Evolutionary conservation across 257 asterid genomes (phyloP).

Genomic region (Sherardia arvensis): DNA sequence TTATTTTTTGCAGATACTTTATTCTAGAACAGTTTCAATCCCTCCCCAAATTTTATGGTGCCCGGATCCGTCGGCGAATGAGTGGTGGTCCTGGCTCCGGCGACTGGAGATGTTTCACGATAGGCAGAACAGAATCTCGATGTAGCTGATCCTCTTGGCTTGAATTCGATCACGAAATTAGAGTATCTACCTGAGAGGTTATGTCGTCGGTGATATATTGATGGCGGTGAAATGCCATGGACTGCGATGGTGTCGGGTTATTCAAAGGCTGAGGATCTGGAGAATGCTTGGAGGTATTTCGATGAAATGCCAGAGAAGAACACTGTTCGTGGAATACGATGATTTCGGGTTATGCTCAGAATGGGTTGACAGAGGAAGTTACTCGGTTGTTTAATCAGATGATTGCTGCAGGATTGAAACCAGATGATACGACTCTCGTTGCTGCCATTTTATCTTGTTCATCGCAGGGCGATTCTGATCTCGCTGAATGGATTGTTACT

Average conservation of each 20-base stretch:
- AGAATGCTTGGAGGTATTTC: slow-evolving; percentile 46
- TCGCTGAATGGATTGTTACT: slow-evolving; percentile 33
- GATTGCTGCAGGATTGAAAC: slow-evolving; percentile 37
- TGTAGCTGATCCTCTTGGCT: no score
- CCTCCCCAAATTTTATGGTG: no score
- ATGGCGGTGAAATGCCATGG: no score
- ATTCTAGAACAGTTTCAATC: no score
- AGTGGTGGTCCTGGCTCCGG: no score
- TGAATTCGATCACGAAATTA: no score
- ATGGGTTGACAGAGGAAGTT: slow-evolving; percentile 43
- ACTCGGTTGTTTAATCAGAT: slow-evolving; percentile 43
- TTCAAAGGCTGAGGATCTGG: slow-evolving; percentile 45
- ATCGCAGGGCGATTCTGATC: slow-evolving; percentile 31
- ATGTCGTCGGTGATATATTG: no score
- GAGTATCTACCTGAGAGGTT: no score
- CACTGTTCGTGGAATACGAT: slow-evolving; percentile 78
- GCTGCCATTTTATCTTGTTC: slow-evolving; percentile 59
- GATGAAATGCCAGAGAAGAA: slow-evolving; percentile 49
- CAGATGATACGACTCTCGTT: slow-evolving; percentile 57
- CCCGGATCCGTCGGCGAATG: no score
- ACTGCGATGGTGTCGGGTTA: slow-evolving; percentile 65
- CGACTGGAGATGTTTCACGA: no score
- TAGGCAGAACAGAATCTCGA: no score
- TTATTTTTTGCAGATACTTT: no score
- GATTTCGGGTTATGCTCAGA: slow-evolving; percentile 59